These are phyloP conservation scores for Rosa lucieae DNA, from an alignment of 306 rosid species.

Conservation along the genomic window DNA sequence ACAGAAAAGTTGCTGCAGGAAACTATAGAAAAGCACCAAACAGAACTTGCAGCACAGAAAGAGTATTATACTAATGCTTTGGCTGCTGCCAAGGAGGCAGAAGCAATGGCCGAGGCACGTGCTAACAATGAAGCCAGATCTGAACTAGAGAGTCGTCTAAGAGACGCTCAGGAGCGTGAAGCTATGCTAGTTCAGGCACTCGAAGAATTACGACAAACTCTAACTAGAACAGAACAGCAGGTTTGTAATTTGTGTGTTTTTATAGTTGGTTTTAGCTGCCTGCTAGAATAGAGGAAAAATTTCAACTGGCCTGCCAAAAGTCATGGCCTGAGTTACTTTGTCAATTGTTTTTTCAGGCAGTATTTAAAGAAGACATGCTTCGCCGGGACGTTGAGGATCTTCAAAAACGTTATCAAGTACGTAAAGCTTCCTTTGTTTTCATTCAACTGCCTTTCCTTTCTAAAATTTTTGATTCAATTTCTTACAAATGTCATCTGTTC, in stretches of 20 bases:
- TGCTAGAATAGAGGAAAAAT: constrained; percentile 1
- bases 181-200: constrained; percentile 94
- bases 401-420: constrained; percentile 92
- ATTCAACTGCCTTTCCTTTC: constrained; percentile 13
- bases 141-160: constrained; percentile 81
- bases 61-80: constrained; percentile 88
- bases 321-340: constrained; percentile 11
- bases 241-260: constrained; percentile 42
- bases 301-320: constrained; percentile 13
- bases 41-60: constrained; percentile 77
- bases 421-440: constrained; percentile 26
- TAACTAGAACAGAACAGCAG: constrained; percentile 97
- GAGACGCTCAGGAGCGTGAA: constrained; percentile 92
- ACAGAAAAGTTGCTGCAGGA: constrained; percentile 95
- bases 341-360: constrained; percentile 55
- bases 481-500: constrained; percentile 18
- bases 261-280: constrained; percentile 26
- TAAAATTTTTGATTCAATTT: constrained; percentile 1
- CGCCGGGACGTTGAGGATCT: constrained; percentile 92
- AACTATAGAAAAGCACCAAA: constrained; percentile 88
- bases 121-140: constrained; percentile 91
- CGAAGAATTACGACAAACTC: constrained; percentile 90
- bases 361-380: constrained; percentile 89
- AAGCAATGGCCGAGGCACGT: constrained; percentile 91
- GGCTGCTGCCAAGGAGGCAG: constrained; percentile 95